Conservation (phyloP, 1,284 basidiomycete genomes). For the Sporisorium exsertum region DNA sequence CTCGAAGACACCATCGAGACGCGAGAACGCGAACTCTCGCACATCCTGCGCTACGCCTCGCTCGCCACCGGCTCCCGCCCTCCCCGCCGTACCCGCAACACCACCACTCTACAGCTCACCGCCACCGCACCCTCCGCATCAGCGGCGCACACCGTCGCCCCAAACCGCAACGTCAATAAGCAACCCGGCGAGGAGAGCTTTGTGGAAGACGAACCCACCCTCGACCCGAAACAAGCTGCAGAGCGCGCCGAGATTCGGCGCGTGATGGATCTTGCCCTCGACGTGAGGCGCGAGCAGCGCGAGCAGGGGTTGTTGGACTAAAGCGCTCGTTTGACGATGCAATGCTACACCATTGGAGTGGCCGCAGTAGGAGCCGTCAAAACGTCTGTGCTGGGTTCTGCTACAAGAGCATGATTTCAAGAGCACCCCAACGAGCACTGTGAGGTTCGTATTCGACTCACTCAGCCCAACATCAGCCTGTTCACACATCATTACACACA, state of each 20-base stretch:
- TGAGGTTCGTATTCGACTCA: no score
- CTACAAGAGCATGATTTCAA: no score
- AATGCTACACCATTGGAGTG: no score
- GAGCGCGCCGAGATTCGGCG: constrained; percentile 14
- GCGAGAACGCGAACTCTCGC: constrained; percentile 13
- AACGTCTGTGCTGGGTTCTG: no score
- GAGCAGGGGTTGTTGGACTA: constrained; percentile 33
- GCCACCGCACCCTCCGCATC: not conserved
- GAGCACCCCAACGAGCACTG: no score
- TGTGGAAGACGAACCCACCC: not conserved
- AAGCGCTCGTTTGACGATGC: no score
- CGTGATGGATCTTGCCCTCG: constrained; percentile 30
- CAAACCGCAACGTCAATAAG: no score
- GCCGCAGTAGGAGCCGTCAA: no score
- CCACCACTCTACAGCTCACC: not conserved
- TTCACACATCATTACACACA: no score
- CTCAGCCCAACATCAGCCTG: no score
- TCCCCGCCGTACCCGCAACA: not conserved
- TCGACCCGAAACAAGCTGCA: constrained; percentile 6
- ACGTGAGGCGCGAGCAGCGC: constrained; percentile 33
- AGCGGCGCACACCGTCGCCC: no score
- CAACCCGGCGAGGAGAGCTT: no score
- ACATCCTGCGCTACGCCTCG: constrained; percentile 31
- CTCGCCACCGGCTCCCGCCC: constrained; percentile 18
- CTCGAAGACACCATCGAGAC: constrained; percentile 5